phyloP scores from a whole-genome alignment of 2,329 filamentous ascomycete species.

The Hysterium pulicare region DNA sequence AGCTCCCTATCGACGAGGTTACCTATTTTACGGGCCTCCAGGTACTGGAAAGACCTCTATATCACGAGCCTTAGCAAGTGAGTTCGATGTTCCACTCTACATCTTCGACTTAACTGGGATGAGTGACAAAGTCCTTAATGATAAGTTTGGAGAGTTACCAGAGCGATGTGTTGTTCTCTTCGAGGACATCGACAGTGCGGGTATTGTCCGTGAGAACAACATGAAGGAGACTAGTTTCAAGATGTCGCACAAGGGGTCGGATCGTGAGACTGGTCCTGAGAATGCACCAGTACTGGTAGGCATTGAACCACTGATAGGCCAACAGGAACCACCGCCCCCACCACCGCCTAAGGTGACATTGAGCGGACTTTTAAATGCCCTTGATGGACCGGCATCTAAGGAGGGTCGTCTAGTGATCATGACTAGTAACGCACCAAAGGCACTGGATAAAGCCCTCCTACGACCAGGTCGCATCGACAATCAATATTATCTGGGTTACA shows the following conservation, averaged over 20 bases:
- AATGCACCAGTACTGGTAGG: background rate
- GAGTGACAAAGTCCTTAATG: constrained; percentile 9
- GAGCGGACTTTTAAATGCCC: background rate
- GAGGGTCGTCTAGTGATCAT: constrained; percentile 16
- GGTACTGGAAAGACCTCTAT: constrained; percentile 39
- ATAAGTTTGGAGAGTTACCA: constrained; percentile 10
- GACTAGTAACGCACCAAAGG: constrained; percentile 13
- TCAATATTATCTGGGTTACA: constrained; percentile 16
- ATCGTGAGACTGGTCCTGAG: background rate
- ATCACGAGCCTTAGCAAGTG: background rate
- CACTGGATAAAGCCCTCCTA: constrained; percentile 51
- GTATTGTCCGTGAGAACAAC: constrained; percentile 1
- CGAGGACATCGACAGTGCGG: constrained; percentile 18
- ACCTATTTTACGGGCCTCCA: constrained; percentile 40
- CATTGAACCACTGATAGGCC: background rate
- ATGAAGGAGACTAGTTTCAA: background rate
- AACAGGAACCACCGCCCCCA: background rate
- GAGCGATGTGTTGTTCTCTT: constrained; percentile 11
- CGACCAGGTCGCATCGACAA: constrained; percentile 59
- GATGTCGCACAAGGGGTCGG: no score
- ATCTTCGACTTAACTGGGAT: constrained; percentile 10
- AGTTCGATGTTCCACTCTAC: constrained; percentile 4
- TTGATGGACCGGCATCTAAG: background rate
- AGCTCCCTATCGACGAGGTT: constrained; percentile 34
- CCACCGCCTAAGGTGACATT: background rate